phyloP scores from a whole-genome alignment of 2,329 filamentous ascomycete genomes.

The Botryotinia narcissicola region DNA sequence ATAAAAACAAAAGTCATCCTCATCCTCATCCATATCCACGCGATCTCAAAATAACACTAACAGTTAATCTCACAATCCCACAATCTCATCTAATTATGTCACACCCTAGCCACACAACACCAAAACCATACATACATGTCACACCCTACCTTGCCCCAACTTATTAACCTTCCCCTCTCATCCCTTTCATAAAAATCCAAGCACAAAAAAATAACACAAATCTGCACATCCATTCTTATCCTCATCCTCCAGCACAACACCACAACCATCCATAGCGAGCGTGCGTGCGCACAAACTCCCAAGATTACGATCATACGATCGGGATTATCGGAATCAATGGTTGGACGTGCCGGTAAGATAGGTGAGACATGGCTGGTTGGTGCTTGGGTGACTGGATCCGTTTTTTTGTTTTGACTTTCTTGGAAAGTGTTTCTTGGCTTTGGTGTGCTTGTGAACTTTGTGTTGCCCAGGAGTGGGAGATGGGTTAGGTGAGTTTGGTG shows the following conservation, averaged over 20 bases:
- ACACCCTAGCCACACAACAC: background rate
- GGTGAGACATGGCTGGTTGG: conserved; percentile 3
- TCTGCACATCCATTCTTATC: no score
- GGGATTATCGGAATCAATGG: conserved; percentile 10
- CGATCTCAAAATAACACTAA: background rate
- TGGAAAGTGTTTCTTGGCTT: background rate
- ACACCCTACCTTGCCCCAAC: background rate
- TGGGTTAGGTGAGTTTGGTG: conserved; percentile 12
- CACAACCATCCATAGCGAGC: background rate
- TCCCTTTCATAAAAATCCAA: background rate
- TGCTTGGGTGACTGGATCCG: background rate
- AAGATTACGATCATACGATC: conserved; percentile 14
- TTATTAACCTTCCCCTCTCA: background rate
- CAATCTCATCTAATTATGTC: background rate
- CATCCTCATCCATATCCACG: background rate
- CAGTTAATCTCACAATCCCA: background rate
- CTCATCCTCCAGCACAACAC: background rate
- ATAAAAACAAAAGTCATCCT: background rate
- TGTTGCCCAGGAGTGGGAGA: background rate
- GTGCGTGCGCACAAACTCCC: background rate
- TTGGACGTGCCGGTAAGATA: conserved; percentile 2
- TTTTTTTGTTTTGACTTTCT: background rate
- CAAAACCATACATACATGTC: background rate
- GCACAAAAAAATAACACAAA: background rate
- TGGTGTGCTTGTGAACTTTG: background rate